Base-by-base conservation (phyloP, 805 yeast species). In the Metschnikowia noctiluminum region DNA sequence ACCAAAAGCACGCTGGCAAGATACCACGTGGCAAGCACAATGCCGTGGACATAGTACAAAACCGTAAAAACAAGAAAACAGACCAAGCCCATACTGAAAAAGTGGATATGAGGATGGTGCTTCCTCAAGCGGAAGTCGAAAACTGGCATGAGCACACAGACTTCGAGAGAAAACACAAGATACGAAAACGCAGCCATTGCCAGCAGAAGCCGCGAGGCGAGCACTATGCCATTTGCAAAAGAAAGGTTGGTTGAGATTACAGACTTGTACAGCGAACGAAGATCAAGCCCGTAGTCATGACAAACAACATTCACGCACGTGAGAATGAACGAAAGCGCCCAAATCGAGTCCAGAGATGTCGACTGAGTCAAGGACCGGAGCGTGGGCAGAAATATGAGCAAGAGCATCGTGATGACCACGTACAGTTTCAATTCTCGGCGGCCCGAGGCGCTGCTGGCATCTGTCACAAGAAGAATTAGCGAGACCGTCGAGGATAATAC, bases 301-400 rank as follows among this genome's bases (percentile, higher is more conserved):
- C 83, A 74, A 27, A 84, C 60, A 2, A 90, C 69, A 58, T 89
- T 89, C 39, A 83, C 69, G 10, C 89, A 57, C 31, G 87, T 82
- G 13, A 94, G 71, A 83, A 96, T 85, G 41, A 85, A 82, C 7
- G 95, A 81, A 5, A 94, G 66, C 0, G 96, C 90, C 97, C 98
- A 92, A 51, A 94, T 89, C 13, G 97, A 89, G 69, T 94, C 98
- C 0, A 94, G 85, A 0, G 97, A 82, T 0, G 97, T 89, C 0
- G 96, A 86, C 58, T 83, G 81, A 0, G 97, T 89, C 38, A 94
- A 74, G 0, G 97, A 89, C 57, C 88, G 86, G 43, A 94, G 76
- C 1, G 94, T 92, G 0, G 99, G 99, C 0, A 97, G 87, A 38
- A 92, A 72, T 0, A 94, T 83, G 38, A 89, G 70, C 37, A 91